phyloP scores from a whole-genome alignment of 495 filamentous ascomycete species.

The Delitschia confertaspora region DNA sequence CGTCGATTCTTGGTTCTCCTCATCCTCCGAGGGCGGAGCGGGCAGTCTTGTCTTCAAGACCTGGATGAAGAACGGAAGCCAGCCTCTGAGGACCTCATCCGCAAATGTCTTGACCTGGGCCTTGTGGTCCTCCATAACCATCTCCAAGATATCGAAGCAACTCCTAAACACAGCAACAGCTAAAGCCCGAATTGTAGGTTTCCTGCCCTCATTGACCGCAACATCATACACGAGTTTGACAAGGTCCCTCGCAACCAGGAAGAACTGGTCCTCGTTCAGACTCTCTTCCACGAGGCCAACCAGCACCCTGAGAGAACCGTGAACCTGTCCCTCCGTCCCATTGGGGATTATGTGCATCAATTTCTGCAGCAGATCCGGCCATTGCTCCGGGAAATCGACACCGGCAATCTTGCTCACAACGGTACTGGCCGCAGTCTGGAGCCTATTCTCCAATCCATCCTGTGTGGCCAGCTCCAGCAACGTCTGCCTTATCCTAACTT shows the following conservation, averaged over 20 bases:
- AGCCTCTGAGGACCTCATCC: slow-evolving; percentile 67
- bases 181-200: slow-evolving; percentile 64
- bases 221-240: slow-evolving; percentile 74
- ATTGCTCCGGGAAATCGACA: slow-evolving; percentile 86
- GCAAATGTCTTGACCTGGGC: slow-evolving; percentile 77
- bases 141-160: slow-evolving; percentile 90
- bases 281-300: slow-evolving; percentile 85
- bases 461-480: slow-evolving; percentile 72
- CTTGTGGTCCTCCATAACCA: slow-evolving; percentile 86
- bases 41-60: slow-evolving; percentile 65
- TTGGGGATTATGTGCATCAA: slow-evolving; percentile 67
- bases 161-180: slow-evolving; percentile 80
- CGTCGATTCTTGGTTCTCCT: slow-evolving; percentile 43
- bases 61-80: slow-evolving; percentile 79
- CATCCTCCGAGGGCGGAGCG: slow-evolving; percentile 47
- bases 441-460: slow-evolving; percentile 66
- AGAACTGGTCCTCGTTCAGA: slow-evolving; percentile 89
- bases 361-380: slow-evolving; percentile 75
- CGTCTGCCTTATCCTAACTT: slow-evolving; percentile 57
- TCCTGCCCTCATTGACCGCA: slow-evolving; percentile 63
- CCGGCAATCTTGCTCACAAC: slow-evolving; percentile 95
- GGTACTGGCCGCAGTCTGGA: slow-evolving; percentile 76
- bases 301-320: slow-evolving; percentile 83
- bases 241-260: slow-evolving; percentile 72
- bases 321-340: slow-evolving; percentile 66